These are phyloP conservation scores for Aulographum hederae DNA, from an alignment of 2,329 filamentous ascomycete genomes.

Conservation along the genomic window DNA sequence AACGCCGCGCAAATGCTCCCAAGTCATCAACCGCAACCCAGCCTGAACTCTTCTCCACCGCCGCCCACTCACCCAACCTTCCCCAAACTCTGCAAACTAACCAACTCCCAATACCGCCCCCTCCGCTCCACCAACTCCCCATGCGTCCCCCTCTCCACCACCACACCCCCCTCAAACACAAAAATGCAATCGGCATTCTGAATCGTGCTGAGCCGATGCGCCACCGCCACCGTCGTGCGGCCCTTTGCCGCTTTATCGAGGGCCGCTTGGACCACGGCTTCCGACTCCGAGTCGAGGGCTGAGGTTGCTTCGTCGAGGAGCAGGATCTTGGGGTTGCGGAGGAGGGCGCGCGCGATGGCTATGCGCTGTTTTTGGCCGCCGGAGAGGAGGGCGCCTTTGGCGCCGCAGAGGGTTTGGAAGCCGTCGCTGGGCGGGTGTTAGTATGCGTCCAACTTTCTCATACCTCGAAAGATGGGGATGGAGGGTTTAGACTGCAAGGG, in stretches of 20 bases:
- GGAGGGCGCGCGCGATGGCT: conserved; percentile 76
- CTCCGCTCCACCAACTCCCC: conserved; percentile 28
- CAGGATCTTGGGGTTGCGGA: conserved; percentile 79
- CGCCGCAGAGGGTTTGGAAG: conserved; percentile 71
- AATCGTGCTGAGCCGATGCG: conserved; percentile 80
- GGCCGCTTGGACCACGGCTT: conserved; percentile 65
- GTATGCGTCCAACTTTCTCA: conserved; percentile 3
- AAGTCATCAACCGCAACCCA: too few relatives aligned
- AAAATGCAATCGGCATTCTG: conserved; percentile 91
- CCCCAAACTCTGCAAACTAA: conserved; percentile 62
- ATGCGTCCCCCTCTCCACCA: conserved; percentile 80
- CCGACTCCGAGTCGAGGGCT: conserved; percentile 53
- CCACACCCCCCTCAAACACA: conserved; percentile 78
- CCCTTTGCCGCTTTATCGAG: conserved; percentile 69
- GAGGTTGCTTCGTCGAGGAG: conserved; percentile 61
- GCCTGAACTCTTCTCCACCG: too few relatives aligned
- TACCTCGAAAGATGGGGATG: conserved; percentile 9
- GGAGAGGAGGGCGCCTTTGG: conserved; percentile 67
- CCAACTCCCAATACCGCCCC: conserved; percentile 60
- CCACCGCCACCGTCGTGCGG: conserved; percentile 86
- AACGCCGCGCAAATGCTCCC: too few relatives aligned
- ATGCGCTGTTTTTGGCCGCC: conserved; percentile 93
- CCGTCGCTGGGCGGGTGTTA: conserved; percentile 37
- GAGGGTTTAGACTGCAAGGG: conserved; percentile 8
- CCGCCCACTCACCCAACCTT: conserved; percentile 33